A percentile compares a stretch with the other conserved stretches of the same genome.
These are phyloP conservation scores for Pugionium dolabratum DNA, from an alignment of 345 rosid genomes.

Conservation along the genomic window DNA sequence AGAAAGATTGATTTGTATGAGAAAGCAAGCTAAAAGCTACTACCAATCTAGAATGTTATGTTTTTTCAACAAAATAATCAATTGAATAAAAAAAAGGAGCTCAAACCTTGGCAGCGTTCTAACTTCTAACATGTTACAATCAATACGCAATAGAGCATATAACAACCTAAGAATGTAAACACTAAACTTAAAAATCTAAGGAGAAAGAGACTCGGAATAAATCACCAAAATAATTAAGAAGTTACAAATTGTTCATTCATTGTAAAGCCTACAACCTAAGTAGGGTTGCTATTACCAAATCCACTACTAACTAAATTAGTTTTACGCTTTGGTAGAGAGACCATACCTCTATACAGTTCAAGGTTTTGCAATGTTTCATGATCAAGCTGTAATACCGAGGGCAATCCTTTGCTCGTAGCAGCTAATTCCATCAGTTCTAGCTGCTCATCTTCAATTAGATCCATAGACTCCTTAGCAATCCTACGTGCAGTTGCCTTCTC, in stretches of 20 bases:
- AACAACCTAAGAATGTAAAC: neutral
- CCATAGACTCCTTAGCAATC: conserved; percentile 97
- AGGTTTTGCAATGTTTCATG: conserved; percentile 83
- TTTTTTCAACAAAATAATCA: neutral
- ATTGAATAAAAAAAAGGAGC: neutral
- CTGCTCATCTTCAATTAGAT: conserved; percentile 98
- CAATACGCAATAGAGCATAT: neutral
- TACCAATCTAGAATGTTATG: conserved; percentile 6
- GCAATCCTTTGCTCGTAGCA: conserved; percentile 76
- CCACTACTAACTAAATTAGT: conserved; percentile 16
- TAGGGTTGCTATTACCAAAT: conserved; percentile 24
- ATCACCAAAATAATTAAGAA: neutral
- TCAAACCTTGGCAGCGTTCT: neutral
- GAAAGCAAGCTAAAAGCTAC: conserved; percentile 1
- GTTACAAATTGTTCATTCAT: neutral
- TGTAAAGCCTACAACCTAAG: conserved; percentile 18
- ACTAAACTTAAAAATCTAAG: neutral
- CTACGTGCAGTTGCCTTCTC: conserved; percentile 98
- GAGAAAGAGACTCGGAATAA: too few relatives aligned
- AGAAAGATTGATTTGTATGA: neutral
- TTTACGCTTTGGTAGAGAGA: conserved; percentile 17
- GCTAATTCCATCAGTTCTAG: conserved; percentile 98
- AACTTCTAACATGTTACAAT: conserved; percentile 16
- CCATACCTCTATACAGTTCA: conserved; percentile 76
- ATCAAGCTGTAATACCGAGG: conserved; percentile 76